phyloP scores from a whole-genome alignment of 2,329 filamentous ascomycete species.

The Bipolaris cookei region DNA sequence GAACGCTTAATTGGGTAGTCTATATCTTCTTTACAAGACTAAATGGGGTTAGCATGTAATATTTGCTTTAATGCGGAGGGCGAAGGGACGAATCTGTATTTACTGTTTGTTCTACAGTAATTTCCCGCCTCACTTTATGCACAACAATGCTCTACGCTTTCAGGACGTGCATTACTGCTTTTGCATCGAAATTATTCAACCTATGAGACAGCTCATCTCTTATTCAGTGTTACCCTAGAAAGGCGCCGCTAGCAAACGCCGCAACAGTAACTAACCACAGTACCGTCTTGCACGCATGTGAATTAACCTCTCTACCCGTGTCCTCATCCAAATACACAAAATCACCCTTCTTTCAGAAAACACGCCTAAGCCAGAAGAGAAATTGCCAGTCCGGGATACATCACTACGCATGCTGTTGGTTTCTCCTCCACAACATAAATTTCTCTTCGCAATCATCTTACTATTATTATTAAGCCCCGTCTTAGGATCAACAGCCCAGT shows the following conservation, averaged over 20 bases:
- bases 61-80: no score
- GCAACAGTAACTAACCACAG: slow-evolving; percentile 15
- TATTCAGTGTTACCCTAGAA: slow-evolving; percentile 25
- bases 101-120: no score
- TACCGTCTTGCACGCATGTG: slow-evolving; percentile 16
- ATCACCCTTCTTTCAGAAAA: slow-evolving; percentile 53
- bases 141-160: no score
- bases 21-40: no score
- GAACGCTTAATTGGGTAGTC: no score
- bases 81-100: no score
- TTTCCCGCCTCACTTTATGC: no score
- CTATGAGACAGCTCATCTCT: slow-evolving; percentile 19
- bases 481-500: slow-evolving; percentile 59
- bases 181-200: slow-evolving; percentile 16
- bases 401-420: slow-evolving; percentile 35
- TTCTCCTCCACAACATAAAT: background rate
- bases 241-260: slow-evolving; percentile 18
- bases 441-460: background rate
- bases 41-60: no score
- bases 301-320: slow-evolving; percentile 27
- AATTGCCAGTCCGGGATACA: slow-evolving; percentile 63
- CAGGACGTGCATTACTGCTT: background rate
- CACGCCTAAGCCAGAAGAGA: slow-evolving; percentile 56
- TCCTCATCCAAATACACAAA: slow-evolving; percentile 43
- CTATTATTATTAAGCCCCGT: slow-evolving; percentile 58